Evolutionary conservation across 257 asterid genomes (phyloP), one percentile per base, ranked within the genome.

Genomic region (Rubia yunnanensis): DNA sequence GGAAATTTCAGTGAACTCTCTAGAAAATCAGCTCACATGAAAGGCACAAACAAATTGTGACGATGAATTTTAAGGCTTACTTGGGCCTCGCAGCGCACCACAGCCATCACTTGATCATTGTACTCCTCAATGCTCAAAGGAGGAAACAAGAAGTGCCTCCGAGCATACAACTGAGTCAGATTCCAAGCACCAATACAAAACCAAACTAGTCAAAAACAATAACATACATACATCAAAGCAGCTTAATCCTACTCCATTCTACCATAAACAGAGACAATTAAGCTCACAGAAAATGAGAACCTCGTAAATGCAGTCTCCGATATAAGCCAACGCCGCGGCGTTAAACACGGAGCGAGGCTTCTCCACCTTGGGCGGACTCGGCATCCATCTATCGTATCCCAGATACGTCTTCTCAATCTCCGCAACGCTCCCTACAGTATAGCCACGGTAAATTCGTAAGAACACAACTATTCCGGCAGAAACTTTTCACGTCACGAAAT

Each of bases 51-150:
- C 2, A 36, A 11, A 39, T 39, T 2, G 48, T 11, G 48, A 39
- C 27, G 23, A 13, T 36, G 24, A 66, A 59, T 59, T 27, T 24
- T 17, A 20, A 24, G 39, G 22, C 82, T 64, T 82, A 89, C 99
- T 82, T 92, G 97, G 68, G 99, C 87, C 75, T 92, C 99, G 71
- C 99, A 92, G 36, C 97, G 95, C 23, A 89, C 99, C 5, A 89
- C 88, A 52, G 99, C 96, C 94, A 84, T 87, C 81, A 92, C 99
- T 2, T 92, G 86, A 54, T 87, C 91, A 60, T 87, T 89, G 72
- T 76, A 88, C 58, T 89, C 96, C 73, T 92, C 97, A 65, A 87
- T 87, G 71, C 75, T 86, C 70, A 86, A 70, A 11, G 97, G 88
- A 61, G 99, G 99, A 72, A 87, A 85, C 77, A 89, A 79, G 74